Conservation (phyloP, 1,284 basidiomycete genomes). For the Pseudozyma thailandica region DNA sequence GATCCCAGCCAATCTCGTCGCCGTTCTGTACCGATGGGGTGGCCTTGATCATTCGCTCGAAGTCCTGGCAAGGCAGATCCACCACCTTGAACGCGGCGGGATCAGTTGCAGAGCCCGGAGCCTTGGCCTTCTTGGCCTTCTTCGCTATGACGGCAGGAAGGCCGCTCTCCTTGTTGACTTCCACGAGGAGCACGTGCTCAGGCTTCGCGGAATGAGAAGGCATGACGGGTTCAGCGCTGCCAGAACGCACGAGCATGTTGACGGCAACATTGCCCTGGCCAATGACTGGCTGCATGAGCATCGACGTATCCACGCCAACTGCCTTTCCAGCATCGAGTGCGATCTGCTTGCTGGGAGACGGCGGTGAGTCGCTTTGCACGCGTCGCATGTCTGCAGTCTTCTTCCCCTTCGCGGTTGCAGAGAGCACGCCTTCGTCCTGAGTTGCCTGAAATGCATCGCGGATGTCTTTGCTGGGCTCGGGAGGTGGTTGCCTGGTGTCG, state of each 20-base stretch:
- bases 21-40: conserved; percentile 38
- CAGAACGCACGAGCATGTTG: conserved; percentile 14
- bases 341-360: conserved; percentile 32
- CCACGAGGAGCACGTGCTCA: too few relatives aligned
- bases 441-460: conserved; percentile 20
- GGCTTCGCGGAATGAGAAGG: conserved; percentile 6
- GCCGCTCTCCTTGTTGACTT: conserved; percentile 3
- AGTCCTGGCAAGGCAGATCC: conserved; percentile 41
- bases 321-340: conserved; percentile 5
- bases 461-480: conserved; percentile 36
- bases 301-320: not conserved
- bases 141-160: conserved; percentile 7
- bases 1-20: conserved; percentile 60
- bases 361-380: conserved; percentile 42
- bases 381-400: conserved; percentile 24
- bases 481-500: conserved; percentile 24
- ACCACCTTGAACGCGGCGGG: conserved; percentile 27
- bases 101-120: conserved; percentile 20
- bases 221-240: conserved; percentile 23
- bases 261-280: conserved; percentile 8
- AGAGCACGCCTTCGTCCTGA: conserved; percentile 7
- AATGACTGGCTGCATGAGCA: conserved; percentile 14
- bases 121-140: conserved; percentile 37
- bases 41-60: conserved; percentile 38
- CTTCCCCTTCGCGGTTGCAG: conserved; percentile 34